These are phyloP conservation scores for Chaetomiaceae sp. DNA, from an alignment of 2,329 filamentous ascomycete species.

Conservation along the genomic window DNA sequence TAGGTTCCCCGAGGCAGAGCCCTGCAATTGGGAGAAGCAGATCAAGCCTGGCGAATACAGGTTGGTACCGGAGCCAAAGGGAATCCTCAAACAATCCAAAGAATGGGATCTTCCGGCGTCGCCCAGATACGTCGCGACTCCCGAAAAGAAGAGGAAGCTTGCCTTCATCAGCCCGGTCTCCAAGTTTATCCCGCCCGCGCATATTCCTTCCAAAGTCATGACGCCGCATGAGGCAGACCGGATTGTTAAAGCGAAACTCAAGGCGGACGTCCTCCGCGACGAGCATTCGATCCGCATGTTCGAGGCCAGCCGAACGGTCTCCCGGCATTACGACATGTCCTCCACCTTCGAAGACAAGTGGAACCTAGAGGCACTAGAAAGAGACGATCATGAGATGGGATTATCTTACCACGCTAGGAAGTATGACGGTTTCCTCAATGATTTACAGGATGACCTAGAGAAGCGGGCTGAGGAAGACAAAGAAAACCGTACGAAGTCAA, in stretches of 20 bases:
- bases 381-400: constrained; percentile 21
- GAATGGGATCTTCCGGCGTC: constrained; percentile 15
- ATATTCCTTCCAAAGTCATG: constrained; percentile 22
- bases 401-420: constrained; percentile 17
- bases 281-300: constrained; percentile 13
- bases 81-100: constrained; percentile 25
- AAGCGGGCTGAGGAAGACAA: constrained; percentile 13
- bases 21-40: not conserved
- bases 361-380: constrained; percentile 9
- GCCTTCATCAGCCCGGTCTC: constrained; percentile 23
- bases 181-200: constrained; percentile 17
- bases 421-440: constrained; percentile 20
- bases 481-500: constrained; percentile 5
- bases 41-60: constrained; percentile 11
- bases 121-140: constrained; percentile 22
- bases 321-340: not conserved
- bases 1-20: constrained; percentile 19
- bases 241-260: constrained; percentile 10
- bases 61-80: constrained; percentile 20
- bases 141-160: constrained; percentile 21
- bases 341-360: constrained; percentile 4
- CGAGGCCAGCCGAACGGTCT: constrained; percentile 9
- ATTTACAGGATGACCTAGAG: constrained; percentile 11
- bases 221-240: constrained; percentile 12
- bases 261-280: constrained; percentile 17